A percentile compares a stretch with the other conserved stretches of the same genome.
Conservation (phyloP, 805 yeast genomes). For the Hanseniaspora pseudoguilliermondii region DNA sequence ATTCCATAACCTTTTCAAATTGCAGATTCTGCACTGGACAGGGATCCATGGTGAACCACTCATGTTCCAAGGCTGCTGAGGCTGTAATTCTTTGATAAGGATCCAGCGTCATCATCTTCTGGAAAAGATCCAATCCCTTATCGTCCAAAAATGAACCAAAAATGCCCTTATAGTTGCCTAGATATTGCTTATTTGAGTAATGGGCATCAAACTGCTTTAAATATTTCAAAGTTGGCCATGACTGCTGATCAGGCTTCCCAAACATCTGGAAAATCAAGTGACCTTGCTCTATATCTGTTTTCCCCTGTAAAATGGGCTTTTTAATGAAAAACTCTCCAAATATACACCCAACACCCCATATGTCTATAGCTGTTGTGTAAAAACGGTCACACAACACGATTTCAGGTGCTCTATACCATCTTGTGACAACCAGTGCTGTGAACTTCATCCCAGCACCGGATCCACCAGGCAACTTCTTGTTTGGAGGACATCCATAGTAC, state of each 20-base stretch:
- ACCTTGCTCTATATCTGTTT: slow-evolving; percentile 78
- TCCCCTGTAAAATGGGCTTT: slow-evolving; percentile 75
- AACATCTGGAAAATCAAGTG: slow-evolving; percentile 64
- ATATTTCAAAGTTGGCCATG: slow-evolving; percentile 48
- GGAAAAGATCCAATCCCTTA: slow-evolving; percentile 43
- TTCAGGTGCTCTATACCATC: slow-evolving; percentile 98
- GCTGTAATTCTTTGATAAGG: slow-evolving; percentile 71
- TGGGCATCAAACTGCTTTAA: slow-evolving; percentile 39
- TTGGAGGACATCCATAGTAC: slow-evolving; percentile 52
- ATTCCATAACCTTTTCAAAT: slow-evolving; percentile 61
- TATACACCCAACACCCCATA: slow-evolving; percentile 97
- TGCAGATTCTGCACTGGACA: slow-evolving; percentile 43
- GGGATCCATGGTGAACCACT: slow-evolving; percentile 58
- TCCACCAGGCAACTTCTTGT: slow-evolving; percentile 33
- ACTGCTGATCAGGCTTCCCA: slow-evolving; percentile 58
- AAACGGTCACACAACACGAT: slow-evolving; percentile 69
- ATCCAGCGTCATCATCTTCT: slow-evolving; percentile 52
- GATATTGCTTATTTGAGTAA: slow-evolving; percentile 29
- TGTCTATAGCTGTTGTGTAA: slow-evolving; percentile 88
- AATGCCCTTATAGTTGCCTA: slow-evolving; percentile 36
- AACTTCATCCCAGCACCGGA: slow-evolving; percentile 33
- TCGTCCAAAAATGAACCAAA: slow-evolving; percentile 32
- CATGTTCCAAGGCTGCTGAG: slow-evolving; percentile 55
- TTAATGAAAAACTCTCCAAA: slow-evolving; percentile 78
- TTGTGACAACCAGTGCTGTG: slow-evolving; percentile 73